Base-by-base conservation (phyloP, 1,139 yeast genomes). In the Zhuliangozyma blackwelliae region DNA sequence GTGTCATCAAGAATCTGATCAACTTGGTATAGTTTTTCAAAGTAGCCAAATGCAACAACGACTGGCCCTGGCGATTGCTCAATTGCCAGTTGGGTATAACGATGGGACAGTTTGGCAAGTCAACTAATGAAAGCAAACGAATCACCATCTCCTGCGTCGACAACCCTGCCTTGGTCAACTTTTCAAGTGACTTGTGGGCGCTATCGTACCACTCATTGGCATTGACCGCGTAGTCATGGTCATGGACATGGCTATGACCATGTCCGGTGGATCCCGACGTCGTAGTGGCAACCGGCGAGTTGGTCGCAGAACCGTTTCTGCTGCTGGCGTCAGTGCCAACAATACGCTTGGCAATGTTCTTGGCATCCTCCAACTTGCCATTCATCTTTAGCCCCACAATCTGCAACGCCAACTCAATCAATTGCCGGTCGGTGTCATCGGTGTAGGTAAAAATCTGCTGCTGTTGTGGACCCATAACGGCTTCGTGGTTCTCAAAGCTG, bases 321-420 rank as follows among this genome's bases (percentile, higher is more conserved):
- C 39, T 34, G 23, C 50, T 46, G 31, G 46, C 49, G 41, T 69
- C 78, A 47, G 78, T 77, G 7, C 87, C 88, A 35, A 87, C 90
- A 47, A 88, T 87, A 51, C 95, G 70, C 61, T 81, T 82, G 1
- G 96, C 96, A 52, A 88, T 85, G 54, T 86, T 87, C 50, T 85
- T 78, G 1, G 97, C 96, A 62, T 89, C 96, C 54, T 90, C 97
- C 41, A 89, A 68, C 51, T 82, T 85, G 43, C 97, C 97, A 55
- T 88, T 88, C 95, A 89, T 87, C 63, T 89, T 89, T 61, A 88
- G 70, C 2, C 97, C 97, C 25, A 90, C 96, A 48, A 90, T 90
- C 55, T 90, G 97, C 48, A 90, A 68, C 1, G 97, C 97, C 47
- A 90, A 68, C 59, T 90, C 97, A 55, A 90, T 86, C 53, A 90